Evolutionary conservation across 2,329 filamentous ascomycete species (phyloP).

Genomic region (Orbilia javanica): DNA sequence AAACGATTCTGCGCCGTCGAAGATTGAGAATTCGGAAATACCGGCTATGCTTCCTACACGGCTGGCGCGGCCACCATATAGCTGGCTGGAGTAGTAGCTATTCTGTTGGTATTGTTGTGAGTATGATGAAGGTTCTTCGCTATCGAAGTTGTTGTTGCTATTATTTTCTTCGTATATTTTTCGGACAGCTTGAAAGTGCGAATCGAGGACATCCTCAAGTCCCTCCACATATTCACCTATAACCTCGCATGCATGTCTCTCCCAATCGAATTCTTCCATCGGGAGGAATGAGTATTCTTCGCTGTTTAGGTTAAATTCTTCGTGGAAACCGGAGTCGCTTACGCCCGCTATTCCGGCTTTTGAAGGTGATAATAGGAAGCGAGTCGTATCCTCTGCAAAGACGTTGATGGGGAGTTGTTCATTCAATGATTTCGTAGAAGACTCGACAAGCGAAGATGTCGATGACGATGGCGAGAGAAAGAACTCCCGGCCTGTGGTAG

Average conservation of each 20-base stretch:
- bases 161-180: slow-evolving; percentile 60
- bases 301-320: slow-evolving; percentile 61
- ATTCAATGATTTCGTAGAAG: slow-evolving; percentile 57
- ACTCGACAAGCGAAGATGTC: slow-evolving; percentile 61
- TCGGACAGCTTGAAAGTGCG: slow-evolving; percentile 60
- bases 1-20: slow-evolving; percentile 51
- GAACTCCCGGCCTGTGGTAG: slow-evolving; percentile 47
- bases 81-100: slow-evolving; percentile 21
- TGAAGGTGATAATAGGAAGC: slow-evolving; percentile 57
- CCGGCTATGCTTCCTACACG: slow-evolving; percentile 50
- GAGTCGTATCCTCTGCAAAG: slow-evolving; percentile 59
- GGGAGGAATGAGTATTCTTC: slow-evolving; percentile 61
- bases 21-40: slow-evolving; percentile 40
- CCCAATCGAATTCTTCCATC: slow-evolving; percentile 62
- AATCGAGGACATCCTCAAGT: slow-evolving; percentile 60
- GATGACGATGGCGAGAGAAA: slow-evolving; percentile 61
- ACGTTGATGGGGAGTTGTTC: slow-evolving; percentile 60
- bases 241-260: slow-evolving; percentile 60
- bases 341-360: slow-evolving; percentile 52
- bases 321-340: slow-evolving; percentile 57
- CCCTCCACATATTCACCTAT: slow-evolving; percentile 61
- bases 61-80: slow-evolving; percentile 28
- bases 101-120: slow-evolving; percentile 11
- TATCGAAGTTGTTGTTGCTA: slow-evolving; percentile 24
- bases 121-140: slow-evolving; percentile 35